A percentile compares a stretch with the other conserved stretches of the same genome.
Evolutionary conservation across 176 grass and related monocot genomes (phyloP).

Genomic region (Calamus simplicifolius): DNA sequence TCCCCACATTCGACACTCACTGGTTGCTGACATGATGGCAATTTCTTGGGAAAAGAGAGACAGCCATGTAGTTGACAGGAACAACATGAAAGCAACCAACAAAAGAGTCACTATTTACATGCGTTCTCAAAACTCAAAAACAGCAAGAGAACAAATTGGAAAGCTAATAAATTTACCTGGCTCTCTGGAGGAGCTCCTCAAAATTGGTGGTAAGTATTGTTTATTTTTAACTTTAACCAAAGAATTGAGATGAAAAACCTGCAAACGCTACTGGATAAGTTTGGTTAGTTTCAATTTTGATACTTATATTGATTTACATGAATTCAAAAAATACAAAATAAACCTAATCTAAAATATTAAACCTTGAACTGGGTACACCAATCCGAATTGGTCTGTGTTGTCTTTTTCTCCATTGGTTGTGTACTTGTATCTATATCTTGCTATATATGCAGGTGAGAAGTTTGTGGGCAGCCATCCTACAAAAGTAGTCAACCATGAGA

Average conservation of each 20-base stretch:
- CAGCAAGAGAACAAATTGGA: background rate
- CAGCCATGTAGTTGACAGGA: background rate
- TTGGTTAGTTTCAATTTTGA: too few species aligned
- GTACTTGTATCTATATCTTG: too few species aligned
- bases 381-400: too few species aligned
- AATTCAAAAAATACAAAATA: too few species aligned
- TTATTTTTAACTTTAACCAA: background rate
- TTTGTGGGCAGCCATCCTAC: constrained; percentile 9
- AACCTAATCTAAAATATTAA: too few species aligned
- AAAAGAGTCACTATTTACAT: constrained; percentile 22
- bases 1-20: too few species aligned
- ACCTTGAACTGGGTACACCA: too few species aligned
- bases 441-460: constrained; percentile 18
- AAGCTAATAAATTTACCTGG: constrained; percentile 17
- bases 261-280: too few species aligned
- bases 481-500: constrained; percentile 11
- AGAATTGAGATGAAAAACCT: background rate
- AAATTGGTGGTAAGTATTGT: constrained; percentile 13
- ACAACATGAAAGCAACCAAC: background rate
- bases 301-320: too few species aligned
- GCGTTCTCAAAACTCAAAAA: background rate
- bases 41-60: too few species aligned
- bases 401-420: too few species aligned
- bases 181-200: constrained; percentile 16
- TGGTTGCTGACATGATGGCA: too few species aligned